Base-by-base conservation (phyloP, 2,329 filamentous ascomycete species). In the Paecilomyces variotii region DNA sequence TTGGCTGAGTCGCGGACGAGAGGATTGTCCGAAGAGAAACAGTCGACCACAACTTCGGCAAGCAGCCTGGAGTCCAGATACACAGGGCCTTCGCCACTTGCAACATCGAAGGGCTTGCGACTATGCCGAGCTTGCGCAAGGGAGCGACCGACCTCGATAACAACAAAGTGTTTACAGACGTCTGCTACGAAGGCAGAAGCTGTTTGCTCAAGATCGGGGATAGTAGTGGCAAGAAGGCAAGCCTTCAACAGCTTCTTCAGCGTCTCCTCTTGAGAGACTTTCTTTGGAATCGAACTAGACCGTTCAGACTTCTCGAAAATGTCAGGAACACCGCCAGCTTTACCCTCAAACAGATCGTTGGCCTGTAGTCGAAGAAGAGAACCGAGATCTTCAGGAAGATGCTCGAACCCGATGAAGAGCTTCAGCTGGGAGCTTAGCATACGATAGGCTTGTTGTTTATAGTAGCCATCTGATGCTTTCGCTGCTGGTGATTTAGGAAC, bases 391-490 rank as follows among this genome's bases (percentile, higher is more conserved):
- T 99, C 94, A 0, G 93, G 93, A 11, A 97, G 79, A 66, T 83
- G 88, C 68, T 99, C 94, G 61, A 86, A 85, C 3, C 94, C 94
- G 59, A 99, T 88, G 57, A 93, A 85, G 32, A 99, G 80, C 77
- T 97, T 99, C 56, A 96, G 80, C 67, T 97, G 92, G 0, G 91
- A 84, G 64, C 88, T 91, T 68, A 99, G 86, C 67, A 97, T 82
- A 61, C 91, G 87, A 64, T 97, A 86, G 0, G 95, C 90, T 74
- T 99, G 91, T 69, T 89, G 89, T 77, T 97, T 97, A 79, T 99
- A 96, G 72, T 90, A 94, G 0, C 79, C 79, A 67, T 97, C 93
- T 35, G 89, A 73, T n/a, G 72, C 85, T 59, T 81, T 87, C 2
- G 78, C 77, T 24, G 79, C 74, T 12, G 79, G 71, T 1, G 78